Evolutionary conservation across 2,329 filamentous ascomycete species (phyloP), one percentile per base, ranked within the genome.

Genomic region (Penicillium paneum): DNA sequence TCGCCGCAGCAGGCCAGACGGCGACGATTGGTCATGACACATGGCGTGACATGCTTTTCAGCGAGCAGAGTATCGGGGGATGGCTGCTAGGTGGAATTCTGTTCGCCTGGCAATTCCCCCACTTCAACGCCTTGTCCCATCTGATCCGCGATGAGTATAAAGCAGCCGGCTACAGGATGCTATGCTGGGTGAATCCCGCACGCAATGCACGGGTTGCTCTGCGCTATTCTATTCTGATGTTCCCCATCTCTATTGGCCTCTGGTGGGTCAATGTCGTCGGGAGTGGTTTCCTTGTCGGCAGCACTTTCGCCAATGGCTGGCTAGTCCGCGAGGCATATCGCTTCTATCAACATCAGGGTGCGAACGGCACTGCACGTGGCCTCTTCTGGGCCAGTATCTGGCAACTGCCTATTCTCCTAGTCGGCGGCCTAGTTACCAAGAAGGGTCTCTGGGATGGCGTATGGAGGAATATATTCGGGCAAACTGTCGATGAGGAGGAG

Each of bases 361-460:
- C 87, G 58, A 86, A 87, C 64, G 92, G 92, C 2, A 90, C 83
- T 17, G 92, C 94, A 2, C 83, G 91, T 52, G 87, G 88, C 0
- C 74, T 99, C 49, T 99, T 99, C 73, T 99, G 94, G 94, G 92
- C 94, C 1, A 96, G 91, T 71, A 91, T 99, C 10, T 97, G 93
- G 94, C 92, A 97, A 76, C 73, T 99, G 44, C 94, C 94, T 0
- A 88, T 88, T 26, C 82, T 97, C 39, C 85, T 99, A 80, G 91
- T 97, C 43, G 78, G 97, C 57, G 93, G 91, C 3, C 87, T 97
- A 73, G 83, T 89, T 52, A 90, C 96, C 74, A 99, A 99, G 82
- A 96, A 91, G 76, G 93, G 92, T 0, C 81, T 96, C 74, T 94
- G 90, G 91, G 82, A 85, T 60, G 82, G 91, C 15, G 83, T 93